A percentile compares a stretch with the other conserved stretches of the same genome.
phyloP scores from a whole-genome alignment of 371 early-diverging fungal species.

The Entomophthora muscae region DNA sequence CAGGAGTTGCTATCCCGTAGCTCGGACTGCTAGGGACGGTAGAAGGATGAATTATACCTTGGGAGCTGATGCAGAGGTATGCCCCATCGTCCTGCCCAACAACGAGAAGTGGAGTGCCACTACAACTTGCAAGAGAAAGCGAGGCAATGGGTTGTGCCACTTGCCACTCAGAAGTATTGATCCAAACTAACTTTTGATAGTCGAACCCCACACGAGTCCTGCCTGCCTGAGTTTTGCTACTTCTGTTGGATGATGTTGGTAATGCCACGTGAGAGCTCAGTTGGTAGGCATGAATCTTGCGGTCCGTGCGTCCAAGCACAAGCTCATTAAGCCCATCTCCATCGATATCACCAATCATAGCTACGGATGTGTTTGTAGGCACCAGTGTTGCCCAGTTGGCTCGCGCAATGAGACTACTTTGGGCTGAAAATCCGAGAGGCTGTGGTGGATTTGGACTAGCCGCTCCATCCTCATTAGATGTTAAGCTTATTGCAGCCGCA shows the following conservation, averaged over 20 bases:
- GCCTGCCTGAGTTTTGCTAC: background rate
- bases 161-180: background rate
- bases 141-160: background rate
- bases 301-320: constrained; percentile 60
- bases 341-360: constrained; percentile 18
- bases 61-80: background rate
- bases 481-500: background rate
- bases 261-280: constrained; percentile 11
- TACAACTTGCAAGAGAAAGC: background rate
- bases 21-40: background rate
- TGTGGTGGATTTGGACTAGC: background rate
- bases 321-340: constrained; percentile 57
- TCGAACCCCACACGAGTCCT: background rate
- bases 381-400: constrained; percentile 1
- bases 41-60: background rate
- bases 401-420: background rate
- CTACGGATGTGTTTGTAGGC: background rate
- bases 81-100: background rate
- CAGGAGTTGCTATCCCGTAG: background rate
- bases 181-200: constrained; percentile 1
- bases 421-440: background rate
- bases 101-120: background rate
- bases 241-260: background rate
- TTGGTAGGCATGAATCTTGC: constrained; percentile 52
- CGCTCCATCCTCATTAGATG: background rate